Base-by-base conservation (phyloP, 2,329 filamentous ascomycete species). In the Nemania abortiva region DNA sequence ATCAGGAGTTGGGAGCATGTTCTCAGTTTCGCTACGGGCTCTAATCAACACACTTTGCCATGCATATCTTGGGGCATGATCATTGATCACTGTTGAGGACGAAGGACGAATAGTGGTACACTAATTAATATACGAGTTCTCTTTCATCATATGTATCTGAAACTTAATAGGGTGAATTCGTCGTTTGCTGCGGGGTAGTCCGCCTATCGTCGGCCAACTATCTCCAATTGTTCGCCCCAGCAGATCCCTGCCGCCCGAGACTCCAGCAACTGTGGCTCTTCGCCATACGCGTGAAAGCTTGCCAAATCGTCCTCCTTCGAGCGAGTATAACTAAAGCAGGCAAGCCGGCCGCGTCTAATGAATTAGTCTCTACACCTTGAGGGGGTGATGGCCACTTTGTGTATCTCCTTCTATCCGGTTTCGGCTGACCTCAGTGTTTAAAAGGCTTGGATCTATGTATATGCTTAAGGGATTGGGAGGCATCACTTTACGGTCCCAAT, bases 41-140 rank as follows among this genome's bases (percentile, higher is more conserved):
- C 58, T 77, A 77, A 76, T 77, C 63, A 76, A 76, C 72, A 76
- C 59, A 71, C 50, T 76, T 73, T 63, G 65, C 63, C 68, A 50
- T 60, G 67, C 69, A 58, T 27, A 39, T 29, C 27, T 15, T 64
- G 37, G 18, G 39, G 20, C 27, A 34, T 59, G 59, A 20, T 31
- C 13, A 34, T 53, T 45, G 20, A 15, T 55, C 2, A 29, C 9
- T 42, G 29, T 20, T 49, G 1, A 45, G 45, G 50, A 45, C 31
- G 2, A 27, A 6, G 27, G n/a, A 49, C 1, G 39, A 57, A 62
- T 2, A 50, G 15, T 15, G 15, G 20, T 24, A 6, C 15, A 27
- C 20, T 3, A 9, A 50, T n/a, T 18, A 34, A 34, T 18, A 20
- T 24, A 18, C n/a, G 45, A 10, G 20, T 29, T 52, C 15, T 42